Conservation (phyloP, 1,284 basidiomycete species). For the Somion occarium region DNA sequence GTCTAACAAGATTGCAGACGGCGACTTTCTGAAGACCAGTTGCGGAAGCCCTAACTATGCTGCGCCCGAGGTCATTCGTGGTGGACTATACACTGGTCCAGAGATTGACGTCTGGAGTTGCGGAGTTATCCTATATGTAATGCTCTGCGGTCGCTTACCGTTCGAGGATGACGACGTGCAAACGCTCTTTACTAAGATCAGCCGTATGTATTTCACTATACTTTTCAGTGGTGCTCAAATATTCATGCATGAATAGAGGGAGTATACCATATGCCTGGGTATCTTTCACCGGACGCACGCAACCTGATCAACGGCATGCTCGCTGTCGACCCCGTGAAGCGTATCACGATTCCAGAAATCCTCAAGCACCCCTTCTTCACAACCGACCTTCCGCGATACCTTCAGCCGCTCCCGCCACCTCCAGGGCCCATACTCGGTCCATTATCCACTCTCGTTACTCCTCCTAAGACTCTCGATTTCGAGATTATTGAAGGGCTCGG, state of each 20-base stretch:
- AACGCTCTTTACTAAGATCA: constrained; percentile 88
- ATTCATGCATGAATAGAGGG: constrained; percentile 52
- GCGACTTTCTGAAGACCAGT: constrained; percentile 91
- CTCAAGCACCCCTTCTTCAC: constrained; percentile 87
- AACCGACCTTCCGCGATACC: constrained; percentile 80
- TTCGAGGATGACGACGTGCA: constrained; percentile 97
- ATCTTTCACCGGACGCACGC: constrained; percentile 74
- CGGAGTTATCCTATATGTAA: constrained; percentile 93
- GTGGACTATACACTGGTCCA: constrained; percentile 89
- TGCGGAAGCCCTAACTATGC: constrained; percentile 97
- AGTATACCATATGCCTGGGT: constrained; percentile 76
- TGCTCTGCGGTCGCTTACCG: constrained; percentile 88
- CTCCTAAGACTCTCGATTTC: constrained; percentile 62
- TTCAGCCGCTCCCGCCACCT: constrained; percentile 77
- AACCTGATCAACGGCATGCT: constrained; percentile 84
- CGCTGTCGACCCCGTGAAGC: constrained; percentile 87
- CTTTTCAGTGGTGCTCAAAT: not conserved
- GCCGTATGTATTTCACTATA: constrained; percentile 49
- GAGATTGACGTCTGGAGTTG: constrained; percentile 99
- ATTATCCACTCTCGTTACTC: constrained; percentile 63
- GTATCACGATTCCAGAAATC: constrained; percentile 89
- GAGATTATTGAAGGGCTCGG: constrained; percentile 82
- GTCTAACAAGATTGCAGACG: constrained; percentile 91
- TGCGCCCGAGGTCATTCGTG: constrained; percentile 92
- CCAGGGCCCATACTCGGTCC: constrained; percentile 75